These are phyloP conservation scores for Mortierella alpina DNA, from an alignment of 192 early-diverging fungal genomes.

Conservation along the genomic window DNA sequence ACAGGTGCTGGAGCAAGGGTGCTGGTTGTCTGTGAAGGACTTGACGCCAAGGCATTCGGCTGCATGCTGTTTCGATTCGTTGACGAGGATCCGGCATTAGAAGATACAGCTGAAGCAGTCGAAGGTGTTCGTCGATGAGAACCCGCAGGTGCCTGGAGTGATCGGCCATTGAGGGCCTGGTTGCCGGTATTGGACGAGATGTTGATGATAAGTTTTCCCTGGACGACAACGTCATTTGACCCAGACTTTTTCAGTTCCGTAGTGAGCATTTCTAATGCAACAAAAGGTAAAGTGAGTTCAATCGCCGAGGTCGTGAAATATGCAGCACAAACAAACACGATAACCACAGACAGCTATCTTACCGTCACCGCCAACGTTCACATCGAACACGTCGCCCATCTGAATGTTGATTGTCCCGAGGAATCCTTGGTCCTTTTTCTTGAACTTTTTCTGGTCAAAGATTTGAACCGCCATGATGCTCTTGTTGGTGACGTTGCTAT, in stretches of 20 bases:
- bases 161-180: slow-evolving; percentile 33
- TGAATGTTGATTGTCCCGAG: slow-evolving; percentile 91
- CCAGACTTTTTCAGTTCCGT: slow-evolving; percentile 91
- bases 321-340: background rate
- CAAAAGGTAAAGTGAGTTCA: background rate
- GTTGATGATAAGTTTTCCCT: slow-evolving; percentile 86
- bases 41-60: slow-evolving; percentile 13
- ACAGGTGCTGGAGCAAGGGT: slow-evolving; percentile 4
- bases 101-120: slow-evolving; percentile 58
- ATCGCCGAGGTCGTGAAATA: background rate
- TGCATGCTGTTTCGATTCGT: slow-evolving; percentile 43
- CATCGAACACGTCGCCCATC: slow-evolving; percentile 84
- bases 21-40: slow-evolving; percentile 8
- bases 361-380: slow-evolving; percentile 79
- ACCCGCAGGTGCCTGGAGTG: slow-evolving; percentile 25
- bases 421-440: slow-evolving; percentile 90
- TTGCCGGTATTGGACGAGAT: slow-evolving; percentile 71
- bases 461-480: slow-evolving; percentile 93
- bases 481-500: slow-evolving; percentile 74
- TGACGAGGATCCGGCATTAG: slow-evolving; percentile 56
- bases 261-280: slow-evolving; percentile 81
- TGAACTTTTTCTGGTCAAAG: slow-evolving; percentile 98
- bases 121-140: slow-evolving; percentile 45
- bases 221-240: slow-evolving; percentile 78
- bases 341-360: background rate